phyloP scores from a whole-genome alignment of 2,329 filamentous ascomycete genomes.

The Basipetospora chlamydospora region DNA sequence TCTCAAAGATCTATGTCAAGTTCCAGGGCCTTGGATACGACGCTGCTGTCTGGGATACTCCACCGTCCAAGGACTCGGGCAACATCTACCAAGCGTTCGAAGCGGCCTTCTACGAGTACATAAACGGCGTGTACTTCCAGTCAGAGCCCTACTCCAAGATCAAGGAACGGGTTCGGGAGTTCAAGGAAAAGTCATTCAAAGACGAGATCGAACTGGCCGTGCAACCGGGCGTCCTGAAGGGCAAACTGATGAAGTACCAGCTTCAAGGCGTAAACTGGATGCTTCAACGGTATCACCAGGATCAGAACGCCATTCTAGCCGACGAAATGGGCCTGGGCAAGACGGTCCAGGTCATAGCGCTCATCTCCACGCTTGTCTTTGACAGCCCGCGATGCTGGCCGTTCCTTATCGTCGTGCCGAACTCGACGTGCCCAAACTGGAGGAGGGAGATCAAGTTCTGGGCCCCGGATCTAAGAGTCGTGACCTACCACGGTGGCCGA shows the following conservation, averaged over 20 bases:
- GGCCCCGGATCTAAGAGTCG: slow-evolving; percentile 72
- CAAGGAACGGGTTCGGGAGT: slow-evolving; percentile 51
- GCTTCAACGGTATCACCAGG: slow-evolving; percentile 71
- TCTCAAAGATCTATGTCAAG: slow-evolving; percentile 69
- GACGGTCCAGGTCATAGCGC: slow-evolving; percentile 80
- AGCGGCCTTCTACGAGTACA: slow-evolving; percentile 72
- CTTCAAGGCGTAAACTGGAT: slow-evolving; percentile 91
- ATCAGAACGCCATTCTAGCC: slow-evolving; percentile 78
- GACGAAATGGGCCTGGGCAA: slow-evolving; percentile 99
- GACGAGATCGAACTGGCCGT: slow-evolving; percentile 39
- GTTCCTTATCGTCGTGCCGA: slow-evolving; percentile 85
- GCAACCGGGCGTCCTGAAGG: slow-evolving; percentile 62
- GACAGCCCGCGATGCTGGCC: slow-evolving; percentile 64
- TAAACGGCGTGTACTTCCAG: slow-evolving; percentile 60
- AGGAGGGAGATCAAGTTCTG: slow-evolving; percentile 89
- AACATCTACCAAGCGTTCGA: slow-evolving; percentile 68
- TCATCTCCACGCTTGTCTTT: slow-evolving; percentile 60
- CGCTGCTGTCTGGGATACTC: slow-evolving; percentile 78
- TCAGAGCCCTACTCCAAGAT: slow-evolving; percentile 42
- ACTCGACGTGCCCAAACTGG: slow-evolving; percentile 96
- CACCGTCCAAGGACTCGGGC: slow-evolving; percentile 49
- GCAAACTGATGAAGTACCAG: slow-evolving; percentile 86
- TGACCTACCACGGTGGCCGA: slow-evolving; percentile 78
- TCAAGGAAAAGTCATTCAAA: slow-evolving; percentile 48
- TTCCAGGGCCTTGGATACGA: slow-evolving; percentile 88